Evolutionary conservation across 805 yeast genomes (phyloP).

Genomic region (Sporopachydermia quercuum): DNA sequence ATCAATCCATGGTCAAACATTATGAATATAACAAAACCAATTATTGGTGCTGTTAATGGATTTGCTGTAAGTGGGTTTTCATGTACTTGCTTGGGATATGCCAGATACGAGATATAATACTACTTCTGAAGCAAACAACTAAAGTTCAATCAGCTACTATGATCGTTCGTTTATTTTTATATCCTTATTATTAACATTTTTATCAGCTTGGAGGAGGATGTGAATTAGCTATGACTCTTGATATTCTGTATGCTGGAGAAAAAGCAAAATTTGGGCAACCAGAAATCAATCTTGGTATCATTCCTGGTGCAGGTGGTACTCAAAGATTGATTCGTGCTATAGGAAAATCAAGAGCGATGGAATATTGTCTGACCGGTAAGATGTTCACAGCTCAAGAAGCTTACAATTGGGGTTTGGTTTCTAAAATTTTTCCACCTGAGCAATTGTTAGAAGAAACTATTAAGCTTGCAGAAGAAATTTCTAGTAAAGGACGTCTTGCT

Average conservation of each 20-base stretch:
- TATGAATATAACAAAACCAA: slow-evolving; percentile 26
- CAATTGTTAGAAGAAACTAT: slow-evolving; percentile 27
- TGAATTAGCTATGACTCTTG: slow-evolving; percentile 37
- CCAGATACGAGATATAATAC: too few relatives aligned
- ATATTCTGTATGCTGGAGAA: slow-evolving; percentile 34
- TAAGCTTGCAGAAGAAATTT: slow-evolving; percentile 28
- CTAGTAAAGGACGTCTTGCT: slow-evolving; percentile 27
- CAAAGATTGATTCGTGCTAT: slow-evolving; percentile 32
- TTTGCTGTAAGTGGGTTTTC: slow-evolving; percentile 19
- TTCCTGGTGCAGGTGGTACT: slow-evolving; percentile 41
- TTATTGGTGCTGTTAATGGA: slow-evolving; percentile 40
- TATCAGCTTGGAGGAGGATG: slow-evolving; percentile 37
- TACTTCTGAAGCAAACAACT: too few relatives aligned
- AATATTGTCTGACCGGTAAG: slow-evolving; percentile 31
- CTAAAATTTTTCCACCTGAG: slow-evolving; percentile 24
- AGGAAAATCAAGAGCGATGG: slow-evolving; percentile 37
- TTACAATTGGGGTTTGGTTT: slow-evolving; percentile 31
- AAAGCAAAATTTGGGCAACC: slow-evolving; percentile 39
- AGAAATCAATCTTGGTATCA: slow-evolving; percentile 35
- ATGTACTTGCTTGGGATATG: background rate
- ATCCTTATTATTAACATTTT: background rate
- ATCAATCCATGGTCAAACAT: slow-evolving; percentile 27
- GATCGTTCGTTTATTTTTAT: too few relatives aligned
- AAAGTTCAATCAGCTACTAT: too few relatives aligned
- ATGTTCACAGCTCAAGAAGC: slow-evolving; percentile 30